phyloP scores from a whole-genome alignment of 345 rosid genomes.

The Combretum micranthum region DNA sequence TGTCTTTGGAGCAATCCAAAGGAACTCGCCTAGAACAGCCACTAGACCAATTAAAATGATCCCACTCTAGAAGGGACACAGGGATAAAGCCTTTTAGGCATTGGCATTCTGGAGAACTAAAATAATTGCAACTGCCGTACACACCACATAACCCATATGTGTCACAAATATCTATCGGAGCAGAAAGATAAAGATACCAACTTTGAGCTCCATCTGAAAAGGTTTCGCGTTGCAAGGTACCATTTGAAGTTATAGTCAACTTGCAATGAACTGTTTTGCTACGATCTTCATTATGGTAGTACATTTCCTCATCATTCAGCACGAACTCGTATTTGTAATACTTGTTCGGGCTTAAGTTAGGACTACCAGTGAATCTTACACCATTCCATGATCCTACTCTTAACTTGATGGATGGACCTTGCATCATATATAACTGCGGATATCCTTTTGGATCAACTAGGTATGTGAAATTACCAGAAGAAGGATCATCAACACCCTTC shows the following conservation, averaged over 20 bases:
- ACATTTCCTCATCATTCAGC: slow-evolving; percentile 1
- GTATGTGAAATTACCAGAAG: slow-evolving; percentile 21
- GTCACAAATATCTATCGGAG: neutral
- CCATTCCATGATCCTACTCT: slow-evolving; percentile 35
- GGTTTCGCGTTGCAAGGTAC: neutral
- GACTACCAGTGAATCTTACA: slow-evolving; percentile 7
- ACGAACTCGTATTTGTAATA: neutral
- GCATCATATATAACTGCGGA: slow-evolving; percentile 13
- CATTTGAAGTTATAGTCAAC: neutral
- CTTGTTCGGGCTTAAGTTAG: neutral
- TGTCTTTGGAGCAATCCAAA: slow-evolving; percentile 10
- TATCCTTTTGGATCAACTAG: slow-evolving; percentile 15
- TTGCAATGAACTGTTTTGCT: neutral
- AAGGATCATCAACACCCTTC: slow-evolving; percentile 29
- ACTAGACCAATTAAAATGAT: neutral
- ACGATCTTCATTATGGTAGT: neutral
- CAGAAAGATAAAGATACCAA: neutral
- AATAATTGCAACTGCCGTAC: slow-evolving; percentile 5
- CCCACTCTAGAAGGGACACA: slow-evolving; percentile 6
- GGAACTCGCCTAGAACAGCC: slow-evolving; percentile 12
- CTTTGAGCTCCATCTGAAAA: neutral
- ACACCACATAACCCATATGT: slow-evolving; percentile 4
- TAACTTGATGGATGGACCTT: slow-evolving; percentile 9
- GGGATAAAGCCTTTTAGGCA: slow-evolving; percentile 14
- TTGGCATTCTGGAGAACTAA: neutral